These are phyloP conservation scores for Eucalyptus globulus DNA, from an alignment of 345 rosid species.

Conservation along the genomic window DNA sequence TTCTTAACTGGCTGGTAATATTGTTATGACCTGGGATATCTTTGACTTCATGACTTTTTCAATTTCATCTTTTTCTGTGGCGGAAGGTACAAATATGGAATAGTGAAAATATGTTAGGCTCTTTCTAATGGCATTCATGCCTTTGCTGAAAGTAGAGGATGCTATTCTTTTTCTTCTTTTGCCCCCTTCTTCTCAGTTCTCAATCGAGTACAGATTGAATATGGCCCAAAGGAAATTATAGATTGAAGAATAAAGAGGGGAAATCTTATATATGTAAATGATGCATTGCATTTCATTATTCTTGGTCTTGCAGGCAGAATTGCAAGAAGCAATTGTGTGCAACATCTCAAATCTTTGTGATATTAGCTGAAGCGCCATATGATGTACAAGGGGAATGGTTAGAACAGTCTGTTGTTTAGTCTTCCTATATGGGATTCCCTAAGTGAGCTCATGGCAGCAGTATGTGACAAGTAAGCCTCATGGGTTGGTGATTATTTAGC, in stretches of 20 bases:
- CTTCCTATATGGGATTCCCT: slow-evolving; percentile 20
- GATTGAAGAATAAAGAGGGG: background rate
- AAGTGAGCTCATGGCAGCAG: slow-evolving; percentile 9
- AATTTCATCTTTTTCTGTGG: background rate
- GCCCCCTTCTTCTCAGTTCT: background rate
- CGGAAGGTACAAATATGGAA: background rate
- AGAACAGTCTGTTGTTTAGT: slow-evolving; percentile 2
- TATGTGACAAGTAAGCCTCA: background rate
- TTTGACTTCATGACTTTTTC: background rate
- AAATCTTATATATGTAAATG: background rate
- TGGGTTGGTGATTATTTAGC: background rate
- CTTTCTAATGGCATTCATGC: background rate
- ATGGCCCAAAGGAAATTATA: background rate
- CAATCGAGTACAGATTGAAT: background rate
- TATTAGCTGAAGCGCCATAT: slow-evolving; percentile 13
- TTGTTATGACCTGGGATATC: background rate
- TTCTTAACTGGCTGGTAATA: background rate
- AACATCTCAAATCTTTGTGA: slow-evolving; percentile 11
- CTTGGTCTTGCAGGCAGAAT: background rate
- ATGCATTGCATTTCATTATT: background rate
- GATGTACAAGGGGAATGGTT: background rate
- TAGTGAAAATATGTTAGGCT: background rate
- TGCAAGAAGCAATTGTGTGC: background rate
- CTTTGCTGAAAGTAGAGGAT: background rate
- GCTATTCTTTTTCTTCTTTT: background rate